phyloP scores from a whole-genome alignment of 768 basidiomycete species.

The Trametes cubensis region DNA sequence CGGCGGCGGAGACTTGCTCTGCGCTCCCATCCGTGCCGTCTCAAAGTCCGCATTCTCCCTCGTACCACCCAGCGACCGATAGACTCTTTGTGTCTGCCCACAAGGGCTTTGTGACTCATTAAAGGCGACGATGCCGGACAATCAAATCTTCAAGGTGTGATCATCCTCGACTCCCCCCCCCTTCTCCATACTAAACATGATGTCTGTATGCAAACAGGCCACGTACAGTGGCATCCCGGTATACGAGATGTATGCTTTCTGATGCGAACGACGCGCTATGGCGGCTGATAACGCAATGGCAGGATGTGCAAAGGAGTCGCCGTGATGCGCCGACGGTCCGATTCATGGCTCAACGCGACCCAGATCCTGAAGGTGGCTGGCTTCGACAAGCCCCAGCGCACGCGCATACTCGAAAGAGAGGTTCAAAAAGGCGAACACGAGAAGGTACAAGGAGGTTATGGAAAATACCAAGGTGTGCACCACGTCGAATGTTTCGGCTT shows the following conservation, averaged over 20 bases:
- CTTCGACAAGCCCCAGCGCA: conserved; percentile 98
- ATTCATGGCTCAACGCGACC: conserved; percentile 98
- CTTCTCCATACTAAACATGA: conserved; percentile 22
- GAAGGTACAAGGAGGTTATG: conserved; percentile 99
- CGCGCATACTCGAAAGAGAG: conserved; percentile 95
- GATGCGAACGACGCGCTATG: conserved; percentile 22
- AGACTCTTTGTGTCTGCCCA: background rate
- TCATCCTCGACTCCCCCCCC: background rate
- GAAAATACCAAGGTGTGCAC: conserved; percentile 95
- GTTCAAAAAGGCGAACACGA: conserved; percentile 99
- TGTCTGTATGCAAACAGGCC: conserved; percentile 51
- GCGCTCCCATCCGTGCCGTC: conserved; percentile 15
- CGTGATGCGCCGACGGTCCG: conserved; percentile 94
- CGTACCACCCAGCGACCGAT: background rate
- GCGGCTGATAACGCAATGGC: conserved; percentile 28
- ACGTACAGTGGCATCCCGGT: conserved; percentile 93
- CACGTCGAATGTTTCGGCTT: background rate
- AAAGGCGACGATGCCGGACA: conserved; percentile 63
- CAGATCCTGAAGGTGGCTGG: conserved; percentile 99
- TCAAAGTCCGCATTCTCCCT: background rate
- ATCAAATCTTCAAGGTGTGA: conserved; percentile 84
- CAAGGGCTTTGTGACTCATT: background rate
- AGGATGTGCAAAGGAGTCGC: conserved; percentile 97
- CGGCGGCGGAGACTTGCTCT: conserved; percentile 13
- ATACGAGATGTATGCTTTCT: conserved; percentile 77